Percentiles rank a stretch among this genome's conserved stretches.
These are phyloP conservation scores for Pyrus hybrid DNA, from an alignment of 331 rosid species.

Conservation along the genomic window DNA sequence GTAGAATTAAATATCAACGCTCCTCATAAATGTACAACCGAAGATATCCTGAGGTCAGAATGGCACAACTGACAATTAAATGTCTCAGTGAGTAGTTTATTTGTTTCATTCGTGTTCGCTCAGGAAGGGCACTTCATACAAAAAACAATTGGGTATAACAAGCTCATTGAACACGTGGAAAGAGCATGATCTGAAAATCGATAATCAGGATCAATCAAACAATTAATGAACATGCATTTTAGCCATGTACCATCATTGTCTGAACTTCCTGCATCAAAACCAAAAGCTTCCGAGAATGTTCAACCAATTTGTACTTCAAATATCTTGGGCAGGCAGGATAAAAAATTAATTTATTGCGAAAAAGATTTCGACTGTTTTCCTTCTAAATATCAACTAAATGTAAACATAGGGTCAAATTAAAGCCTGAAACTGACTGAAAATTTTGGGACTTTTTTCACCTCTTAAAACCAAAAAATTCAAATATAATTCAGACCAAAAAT, in stretches of 20 bases:
- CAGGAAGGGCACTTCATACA: neutral
- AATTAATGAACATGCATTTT: too few relatives aligned
- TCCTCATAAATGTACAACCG: neutral
- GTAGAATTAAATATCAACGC: neutral
- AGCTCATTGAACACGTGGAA: neutral
- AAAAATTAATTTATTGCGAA: neutral
- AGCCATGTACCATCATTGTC: neutral
- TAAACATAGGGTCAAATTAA: neutral
- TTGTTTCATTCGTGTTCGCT: neutral
- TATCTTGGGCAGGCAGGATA: neutral
- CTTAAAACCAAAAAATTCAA: neutral
- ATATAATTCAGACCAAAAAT: neutral
- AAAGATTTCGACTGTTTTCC: neutral
- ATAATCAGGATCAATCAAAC: neutral
- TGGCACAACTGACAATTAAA: neutral
- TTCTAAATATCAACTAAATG: neutral
- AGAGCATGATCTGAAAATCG: neutral
- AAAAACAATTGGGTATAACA: neutral
- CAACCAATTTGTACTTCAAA: neutral
- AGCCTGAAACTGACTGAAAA: neutral
- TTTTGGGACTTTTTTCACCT: neutral
- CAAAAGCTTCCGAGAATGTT: neutral
- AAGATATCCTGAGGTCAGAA: neutral
- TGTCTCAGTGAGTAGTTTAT: neutral
- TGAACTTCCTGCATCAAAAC: neutral